Conservation (phyloP, 2,329 filamentous ascomycete species). For the Cercospora brassicicola region DNA sequence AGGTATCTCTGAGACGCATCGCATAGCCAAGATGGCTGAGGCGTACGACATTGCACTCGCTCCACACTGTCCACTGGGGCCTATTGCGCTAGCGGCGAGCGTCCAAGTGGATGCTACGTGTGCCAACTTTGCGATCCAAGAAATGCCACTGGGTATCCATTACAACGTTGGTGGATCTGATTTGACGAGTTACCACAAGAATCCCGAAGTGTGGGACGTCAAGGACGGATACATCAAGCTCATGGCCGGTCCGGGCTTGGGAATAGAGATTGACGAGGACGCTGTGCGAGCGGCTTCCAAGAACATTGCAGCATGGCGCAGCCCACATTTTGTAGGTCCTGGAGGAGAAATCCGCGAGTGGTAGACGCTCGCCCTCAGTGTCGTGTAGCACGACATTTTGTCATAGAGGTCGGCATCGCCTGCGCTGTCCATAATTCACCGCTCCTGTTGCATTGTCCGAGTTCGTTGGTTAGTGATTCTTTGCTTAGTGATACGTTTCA, state of each 20-base stretch:
- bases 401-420: not conserved
- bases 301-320: constrained; percentile 63
- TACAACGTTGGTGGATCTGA: constrained; percentile 70
- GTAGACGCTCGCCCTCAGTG: constrained; percentile 43
- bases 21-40: constrained; percentile 71
- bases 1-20: constrained; percentile 68
- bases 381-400: not conserved
- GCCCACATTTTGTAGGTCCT: constrained; percentile 65
- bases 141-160: constrained; percentile 78
- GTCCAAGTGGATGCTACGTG: constrained; percentile 64
- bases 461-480: not conserved
- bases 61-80: constrained; percentile 72
- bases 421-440: not conserved
- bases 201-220: constrained; percentile 34
- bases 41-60: constrained; percentile 68
- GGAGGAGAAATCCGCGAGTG: constrained; percentile 68
- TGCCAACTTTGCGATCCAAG: constrained; percentile 70
- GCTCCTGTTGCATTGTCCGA: not conserved
- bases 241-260: constrained; percentile 34
- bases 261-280: constrained; percentile 59
- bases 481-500: not conserved
- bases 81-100: constrained; percentile 71
- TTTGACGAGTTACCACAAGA: constrained; percentile 43
- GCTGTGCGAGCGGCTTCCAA: constrained; percentile 60
- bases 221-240: constrained; percentile 34